Percentiles rank a stretch among this genome's conserved stretches.
Conservation (phyloP, 2,329 filamentous ascomycete species). For the Fusarium sp. region DNA sequence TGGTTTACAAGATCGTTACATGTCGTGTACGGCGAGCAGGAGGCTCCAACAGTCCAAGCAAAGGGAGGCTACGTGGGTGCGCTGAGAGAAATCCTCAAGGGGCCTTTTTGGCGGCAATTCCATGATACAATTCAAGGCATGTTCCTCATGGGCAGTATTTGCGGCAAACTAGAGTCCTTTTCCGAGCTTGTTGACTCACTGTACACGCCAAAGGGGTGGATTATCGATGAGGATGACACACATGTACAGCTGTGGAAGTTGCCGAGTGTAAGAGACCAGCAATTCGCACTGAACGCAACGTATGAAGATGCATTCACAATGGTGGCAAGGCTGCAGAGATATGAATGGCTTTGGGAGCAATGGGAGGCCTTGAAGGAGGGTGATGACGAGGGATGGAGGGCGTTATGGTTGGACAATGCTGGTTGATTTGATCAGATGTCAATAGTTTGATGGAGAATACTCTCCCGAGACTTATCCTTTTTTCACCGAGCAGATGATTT, state of each 20-base stretch:
- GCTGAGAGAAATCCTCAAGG: background rate
- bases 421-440: no score
- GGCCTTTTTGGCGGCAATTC: background rate
- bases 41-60: background rate
- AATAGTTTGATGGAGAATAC: no score
- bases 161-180: background rate
- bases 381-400: no score
- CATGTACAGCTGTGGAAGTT: background rate
- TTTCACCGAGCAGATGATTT: no score
- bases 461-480: no score
- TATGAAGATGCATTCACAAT: no score
- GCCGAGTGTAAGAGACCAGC: background rate
- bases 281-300: no score
- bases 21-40: background rate
- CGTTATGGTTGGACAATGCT: no score
- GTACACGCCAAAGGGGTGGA: background rate
- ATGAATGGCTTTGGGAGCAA: no score
- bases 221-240: background rate
- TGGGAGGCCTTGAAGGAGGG: no score
- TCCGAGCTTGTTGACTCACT: background rate
- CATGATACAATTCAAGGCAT: background rate
- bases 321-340: no score
- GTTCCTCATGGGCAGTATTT: background rate
- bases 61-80: background rate
- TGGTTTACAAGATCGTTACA: background rate